Evolutionary conservation across 2,329 filamentous ascomycete species (phyloP).

Genomic region (Nannizziopsis arthrosporioides): DNA sequence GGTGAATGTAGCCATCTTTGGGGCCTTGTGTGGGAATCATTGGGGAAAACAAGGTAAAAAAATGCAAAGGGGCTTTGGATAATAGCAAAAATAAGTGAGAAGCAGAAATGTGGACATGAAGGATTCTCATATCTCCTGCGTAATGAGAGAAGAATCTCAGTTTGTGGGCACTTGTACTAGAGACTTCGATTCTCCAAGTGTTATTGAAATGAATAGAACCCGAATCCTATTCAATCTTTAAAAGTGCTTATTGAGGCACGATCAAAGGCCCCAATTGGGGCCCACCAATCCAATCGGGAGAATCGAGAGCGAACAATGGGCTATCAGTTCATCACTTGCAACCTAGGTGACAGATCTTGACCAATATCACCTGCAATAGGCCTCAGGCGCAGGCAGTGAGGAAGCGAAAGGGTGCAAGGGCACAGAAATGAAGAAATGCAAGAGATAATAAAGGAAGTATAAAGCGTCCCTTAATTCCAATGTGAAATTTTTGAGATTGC

Average conservation of each 20-base stretch:
- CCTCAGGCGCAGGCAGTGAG: too few species aligned
- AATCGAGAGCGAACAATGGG: too few species aligned
- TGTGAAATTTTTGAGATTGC: slow-evolving; percentile 2
- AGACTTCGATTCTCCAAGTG: neutral
- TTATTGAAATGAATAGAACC: neutral
- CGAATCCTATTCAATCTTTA: neutral
- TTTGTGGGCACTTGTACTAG: neutral
- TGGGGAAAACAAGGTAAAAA: neutral
- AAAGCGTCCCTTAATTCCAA: neutral
- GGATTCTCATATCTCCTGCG: neutral
- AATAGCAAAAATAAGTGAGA: neutral
- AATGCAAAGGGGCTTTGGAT: neutral
- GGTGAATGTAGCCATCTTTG: neutral
- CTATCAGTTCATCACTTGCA: too few species aligned
- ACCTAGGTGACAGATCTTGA: too few species aligned
- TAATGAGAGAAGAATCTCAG: neutral
- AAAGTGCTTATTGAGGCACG: neutral
- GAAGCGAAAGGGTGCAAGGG: too few species aligned
- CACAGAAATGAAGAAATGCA: neutral
- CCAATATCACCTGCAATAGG: too few species aligned
- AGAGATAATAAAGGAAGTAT: neutral
- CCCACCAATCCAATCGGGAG: too few species aligned
- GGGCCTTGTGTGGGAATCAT: neutral
- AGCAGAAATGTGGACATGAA: neutral
- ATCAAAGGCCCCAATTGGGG: neutral